Evolutionary conservation across 2,329 filamentous ascomycete species (phyloP), one percentile per base, ranked within the genome.

Genomic region (Venturia carpophila): DNA sequence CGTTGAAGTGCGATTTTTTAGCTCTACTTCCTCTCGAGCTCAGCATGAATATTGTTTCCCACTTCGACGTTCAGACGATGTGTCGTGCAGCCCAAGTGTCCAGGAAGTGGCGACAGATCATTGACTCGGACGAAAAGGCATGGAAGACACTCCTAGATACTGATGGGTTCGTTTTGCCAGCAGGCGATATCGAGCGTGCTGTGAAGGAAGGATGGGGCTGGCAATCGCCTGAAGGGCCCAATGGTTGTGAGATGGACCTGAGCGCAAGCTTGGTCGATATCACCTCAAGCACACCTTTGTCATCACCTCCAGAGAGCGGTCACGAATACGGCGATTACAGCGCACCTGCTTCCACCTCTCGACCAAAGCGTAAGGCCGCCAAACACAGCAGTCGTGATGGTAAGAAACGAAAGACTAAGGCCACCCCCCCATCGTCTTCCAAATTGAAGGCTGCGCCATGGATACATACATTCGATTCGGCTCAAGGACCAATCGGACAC

Each of bases 181-280:
- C 87, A 0, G 91, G 90, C 21, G 94, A 99, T 75, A 81, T 99
- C 30, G 87, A 91, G 68, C 87, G 88, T 70, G 92, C 94, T 39
- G 92, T 97, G 65, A 80, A 82, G 52, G 91, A 97, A 78, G 94
- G 94, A 17, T 99, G 94, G 94, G 94, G 92, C 17, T 99, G 94
- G 92, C 94, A 99, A 74, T 91, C 93, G 72, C 91, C 92, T 0
- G 84, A 86, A 65, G 89, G 89, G 0, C 76, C 82, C 4, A 84
- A 90, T 64, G 91, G 89, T 30, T 91, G 83, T 65, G 94, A 99
- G 75, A 83, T 85, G 66, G 92, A 99, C 73, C 76, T 97, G 61
- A 91, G 90, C 3, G 62, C 10, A 69, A 15, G 66, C 73, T 4
- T 75, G 74, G 65, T 75, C 3, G 47, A 73, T 4, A 79, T 82